A percentile compares a stretch with the other conserved stretches of the same genome.
These are phyloP conservation scores for Chrysosphaeria jannelii DNA, from an alignment of 2,329 filamentous ascomycete genomes.

Conservation along the genomic window DNA sequence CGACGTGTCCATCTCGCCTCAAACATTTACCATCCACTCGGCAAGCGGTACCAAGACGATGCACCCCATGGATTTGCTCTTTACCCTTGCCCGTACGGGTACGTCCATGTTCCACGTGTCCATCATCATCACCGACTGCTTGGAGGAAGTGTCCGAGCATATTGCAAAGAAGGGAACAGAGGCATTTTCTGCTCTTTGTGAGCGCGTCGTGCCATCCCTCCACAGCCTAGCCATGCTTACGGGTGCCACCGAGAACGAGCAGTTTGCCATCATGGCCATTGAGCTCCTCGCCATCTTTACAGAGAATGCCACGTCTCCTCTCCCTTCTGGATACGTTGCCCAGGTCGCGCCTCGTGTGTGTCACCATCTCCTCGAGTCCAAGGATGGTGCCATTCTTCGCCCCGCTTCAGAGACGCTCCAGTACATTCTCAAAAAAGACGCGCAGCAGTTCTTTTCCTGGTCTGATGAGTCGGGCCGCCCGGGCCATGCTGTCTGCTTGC, in stretches of 20 bases:
- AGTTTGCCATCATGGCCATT: conserved; percentile 55
- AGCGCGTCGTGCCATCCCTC: conserved; percentile 63
- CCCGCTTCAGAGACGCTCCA: conserved; percentile 66
- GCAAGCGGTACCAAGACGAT: conserved; percentile 22
- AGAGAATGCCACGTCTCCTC: conserved; percentile 54
- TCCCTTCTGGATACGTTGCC: conserved; percentile 63
- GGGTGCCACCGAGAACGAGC: conserved; percentile 56
- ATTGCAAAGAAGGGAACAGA: conserved; percentile 21
- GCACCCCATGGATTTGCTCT: conserved; percentile 54
- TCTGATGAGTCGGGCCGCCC: conserved; percentile 15
- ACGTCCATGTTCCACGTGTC: conserved; percentile 77
- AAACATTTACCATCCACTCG: too few relatives aligned
- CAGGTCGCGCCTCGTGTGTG: conserved; percentile 69
- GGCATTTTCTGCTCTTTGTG: conserved; percentile 46
- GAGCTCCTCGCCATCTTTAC: conserved; percentile 59
- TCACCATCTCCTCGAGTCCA: conserved; percentile 49
- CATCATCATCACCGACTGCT: conserved; percentile 63
- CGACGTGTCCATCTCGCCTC: conserved; percentile 34
- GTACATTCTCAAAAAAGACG: conserved; percentile 69
- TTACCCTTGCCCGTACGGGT: conserved; percentile 65
- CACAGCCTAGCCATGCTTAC: conserved; percentile 76
- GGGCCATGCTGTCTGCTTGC: conserved; percentile 64
- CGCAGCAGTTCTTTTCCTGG: conserved; percentile 71
- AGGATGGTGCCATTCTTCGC: conserved; percentile 68
- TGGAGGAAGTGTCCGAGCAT: conserved; percentile 55